Evolutionary conservation across 495 filamentous ascomycete species (phyloP), one percentile per base, ranked within the genome.

Genomic region (Halenospora varia): DNA sequence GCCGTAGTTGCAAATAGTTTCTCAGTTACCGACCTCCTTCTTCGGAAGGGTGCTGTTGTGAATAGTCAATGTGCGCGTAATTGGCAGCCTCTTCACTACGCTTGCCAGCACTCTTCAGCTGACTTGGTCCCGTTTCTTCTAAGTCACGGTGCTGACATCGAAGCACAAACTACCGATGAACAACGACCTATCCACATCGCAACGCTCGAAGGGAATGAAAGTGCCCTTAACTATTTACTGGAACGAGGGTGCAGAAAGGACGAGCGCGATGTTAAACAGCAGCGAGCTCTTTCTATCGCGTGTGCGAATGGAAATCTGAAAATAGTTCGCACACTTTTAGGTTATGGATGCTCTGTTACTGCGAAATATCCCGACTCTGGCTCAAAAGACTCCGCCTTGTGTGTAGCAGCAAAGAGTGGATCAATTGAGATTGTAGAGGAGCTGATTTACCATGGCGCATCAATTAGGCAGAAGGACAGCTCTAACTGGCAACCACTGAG

Each of bases 51-150:
- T 0, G 51, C 39, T 3, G 11, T 8, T 2, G 35, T 54, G 9
- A 23, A 54, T 15, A 17, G 6, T 9, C 35, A 64, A 53, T 78
- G 75, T 51, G 56, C 57, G 1, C 57, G 60, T 10, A 69, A 65
- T 4, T 55, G 72, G 10, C 68, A 67, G 25, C 68, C 75, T 0
- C 66, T 79, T 40, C 76, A 80, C 54, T 78, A 78, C 60, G 77
- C 76, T 42, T 77, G 75, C 44, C 58, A 67, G 48, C 60, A 65
- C 2, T 62, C 70, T 25, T 71, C 61, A 22, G 29, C 62, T 10
- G 72, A 75, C 11, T 69, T 77, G 3, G 63, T 73, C 10, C 65
- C 59, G 18, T 56, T 77, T 25, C 63, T 81, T 15, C 63, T 81
- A 3, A 61, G 70, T 11, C 63, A 65, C 39, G 74, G 73, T 9